Evolutionary conservation across 2,329 filamentous ascomycete species (phyloP), one percentile per base, ranked within the genome.

Genomic region (Penicillium sclerotiorum): DNA sequence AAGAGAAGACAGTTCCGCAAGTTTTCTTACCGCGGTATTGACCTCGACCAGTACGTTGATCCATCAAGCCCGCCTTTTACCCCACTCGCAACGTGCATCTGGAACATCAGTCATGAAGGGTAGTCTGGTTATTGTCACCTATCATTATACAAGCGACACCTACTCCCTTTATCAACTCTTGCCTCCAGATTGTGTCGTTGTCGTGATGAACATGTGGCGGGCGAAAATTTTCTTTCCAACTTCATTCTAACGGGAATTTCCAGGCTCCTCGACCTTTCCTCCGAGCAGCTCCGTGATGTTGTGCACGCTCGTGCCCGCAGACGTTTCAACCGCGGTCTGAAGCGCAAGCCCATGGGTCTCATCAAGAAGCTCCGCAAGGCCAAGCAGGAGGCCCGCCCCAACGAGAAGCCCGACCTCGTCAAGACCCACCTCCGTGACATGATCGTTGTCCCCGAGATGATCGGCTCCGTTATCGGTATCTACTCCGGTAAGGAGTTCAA

Each of bases 401-500:
- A 99, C 82, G 93, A 97, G 91, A 96, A 97, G 90, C 93, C 93
- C 76, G 92, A 96, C 75, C 85, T 94, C 73, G 93, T 97, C 84
- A 96, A 96, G 89, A 99, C 93, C 60, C 93, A 99, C 79, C 88
- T 99, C 73, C 92, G 93, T 80, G 88, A 99, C 84, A 99, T 99
- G 94, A 96, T 99, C 78, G 87, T 99, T 75, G 94, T 99, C 69
- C 94, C 94, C 71, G 94, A 99, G 86, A 97, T 99, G 94, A 99
- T 99, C 76, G 94, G 94, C 72, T 89, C 84, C 79, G 93, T 99
- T 72, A 89, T 99, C 72, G 94, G 92, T 77, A 94, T 99, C 84
- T 99, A 99, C 89, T 96, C 90, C 66, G 94, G 94, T 76, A 99
- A 99, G 88, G 92, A 97, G 81, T 99, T 99, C 89, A 99, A 99